A percentile compares a stretch with the other conserved stretches of the same genome.
phyloP scores from a whole-genome alignment of 1,139 yeast species.

The Yamadazyma dendronema region DNA sequence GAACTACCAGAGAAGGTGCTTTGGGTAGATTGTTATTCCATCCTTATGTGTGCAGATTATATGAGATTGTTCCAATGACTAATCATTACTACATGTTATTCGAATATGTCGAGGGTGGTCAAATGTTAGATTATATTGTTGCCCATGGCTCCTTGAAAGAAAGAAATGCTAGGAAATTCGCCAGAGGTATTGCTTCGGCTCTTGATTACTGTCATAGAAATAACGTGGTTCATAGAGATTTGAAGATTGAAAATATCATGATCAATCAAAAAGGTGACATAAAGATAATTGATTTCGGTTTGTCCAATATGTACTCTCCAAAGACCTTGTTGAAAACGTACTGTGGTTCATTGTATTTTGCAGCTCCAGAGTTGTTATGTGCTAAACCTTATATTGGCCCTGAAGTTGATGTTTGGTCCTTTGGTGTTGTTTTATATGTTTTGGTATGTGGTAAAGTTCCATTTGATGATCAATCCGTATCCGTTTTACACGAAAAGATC shows the following conservation, averaged over 20 bases:
- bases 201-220: constrained; percentile 90
- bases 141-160: constrained; percentile 95
- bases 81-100: constrained; percentile 96
- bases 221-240: constrained; percentile 93
- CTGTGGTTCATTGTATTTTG: constrained; percentile 96
- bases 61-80: constrained; percentile 95
- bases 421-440: constrained; percentile 93
- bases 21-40: constrained; percentile 87
- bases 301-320: constrained; percentile 81
- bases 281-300: constrained; percentile 93
- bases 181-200: constrained; percentile 95
- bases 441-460: constrained; percentile 98
- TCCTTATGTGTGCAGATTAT: constrained; percentile 87
- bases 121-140: constrained; percentile 94
- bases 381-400: constrained; percentile 96
- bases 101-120: constrained; percentile 97
- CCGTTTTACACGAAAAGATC: constrained; percentile 90
- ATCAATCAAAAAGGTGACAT: constrained; percentile 92
- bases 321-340: constrained; percentile 79
- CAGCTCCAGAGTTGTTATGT: constrained; percentile 93
- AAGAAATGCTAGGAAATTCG: constrained; percentile 90
- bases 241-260: constrained; percentile 94
- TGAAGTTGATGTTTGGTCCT: constrained; percentile 97
- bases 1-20: constrained; percentile 94
- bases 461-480: constrained; percentile 92